These are phyloP conservation scores for Cladobotryum protrusum DNA, from an alignment of 2,329 filamentous ascomycete species.

Conservation along the genomic window DNA sequence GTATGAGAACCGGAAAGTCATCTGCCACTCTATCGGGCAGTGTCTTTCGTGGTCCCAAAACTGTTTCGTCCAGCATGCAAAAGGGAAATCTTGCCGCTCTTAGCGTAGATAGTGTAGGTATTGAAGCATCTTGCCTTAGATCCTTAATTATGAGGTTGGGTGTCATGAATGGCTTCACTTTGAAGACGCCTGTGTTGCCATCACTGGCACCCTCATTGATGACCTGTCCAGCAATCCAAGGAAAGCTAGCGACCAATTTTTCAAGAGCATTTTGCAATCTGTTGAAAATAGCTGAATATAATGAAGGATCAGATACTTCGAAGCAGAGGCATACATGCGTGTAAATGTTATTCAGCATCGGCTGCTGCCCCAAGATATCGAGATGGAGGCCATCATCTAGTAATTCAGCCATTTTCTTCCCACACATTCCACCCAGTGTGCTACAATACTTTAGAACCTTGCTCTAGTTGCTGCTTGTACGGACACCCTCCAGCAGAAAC, in stretches of 20 bases:
- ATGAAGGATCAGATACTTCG: constrained; percentile 18
- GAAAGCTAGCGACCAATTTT: constrained; percentile 34
- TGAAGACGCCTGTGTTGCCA: constrained; percentile 28
- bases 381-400: constrained; percentile 22
- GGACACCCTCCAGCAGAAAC: too few species aligned
- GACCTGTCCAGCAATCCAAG: constrained; percentile 42
- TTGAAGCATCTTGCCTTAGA: constrained; percentile 26
- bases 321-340: constrained; percentile 41
- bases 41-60: constrained; percentile 36
- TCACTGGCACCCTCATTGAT: constrained; percentile 25
- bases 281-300: constrained; percentile 20
- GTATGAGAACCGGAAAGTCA: constrained; percentile 34
- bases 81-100: constrained; percentile 36
- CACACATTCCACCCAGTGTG: background rate
- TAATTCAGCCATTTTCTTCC: background rate
- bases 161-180: constrained; percentile 29
- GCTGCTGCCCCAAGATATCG: constrained; percentile 37
- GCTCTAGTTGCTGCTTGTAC: too few species aligned
- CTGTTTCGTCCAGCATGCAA: constrained; percentile 40
- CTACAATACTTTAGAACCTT: too few species aligned
- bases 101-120: constrained; percentile 34
- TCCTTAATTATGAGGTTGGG: constrained; percentile 38
- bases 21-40: constrained; percentile 25
- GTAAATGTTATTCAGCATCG: constrained; percentile 34
- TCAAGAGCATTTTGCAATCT: constrained; percentile 31